Evolutionary conservation across 768 basidiomycete species (phyloP).

Genomic region (Rubroboletus pulcherrimus): DNA sequence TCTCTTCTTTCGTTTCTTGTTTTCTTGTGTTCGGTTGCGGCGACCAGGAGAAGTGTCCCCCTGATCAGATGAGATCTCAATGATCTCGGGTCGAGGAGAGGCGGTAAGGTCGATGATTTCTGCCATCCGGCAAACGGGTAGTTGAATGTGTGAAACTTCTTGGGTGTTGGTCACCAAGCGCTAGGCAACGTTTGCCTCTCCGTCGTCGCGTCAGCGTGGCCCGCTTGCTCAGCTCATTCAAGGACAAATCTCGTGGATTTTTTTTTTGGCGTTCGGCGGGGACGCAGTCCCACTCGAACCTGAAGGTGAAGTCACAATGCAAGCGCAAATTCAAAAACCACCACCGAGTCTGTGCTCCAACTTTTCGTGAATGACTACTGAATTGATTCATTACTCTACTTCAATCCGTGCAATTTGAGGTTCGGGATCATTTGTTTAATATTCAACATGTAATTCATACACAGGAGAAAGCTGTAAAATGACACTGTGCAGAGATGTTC

Average conservation of each 20-base stretch:
- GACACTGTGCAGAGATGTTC: background rate
- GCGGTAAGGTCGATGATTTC: conserved; percentile 34
- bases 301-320: background rate
- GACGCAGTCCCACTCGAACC: background rate
- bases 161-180: background rate
- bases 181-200: no score
- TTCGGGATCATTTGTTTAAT: background rate
- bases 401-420: background rate
- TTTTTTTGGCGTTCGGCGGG: background rate
- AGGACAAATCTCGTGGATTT: no score
- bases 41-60: conserved; percentile 5
- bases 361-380: background rate
- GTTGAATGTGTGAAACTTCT: background rate
- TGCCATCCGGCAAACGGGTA: conserved; percentile 13
- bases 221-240: no score
- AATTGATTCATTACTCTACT: background rate
- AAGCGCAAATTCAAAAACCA: background rate
- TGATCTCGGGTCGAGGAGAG: conserved; percentile 27
- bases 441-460: background rate
- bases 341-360: background rate
- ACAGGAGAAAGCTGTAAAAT: background rate
- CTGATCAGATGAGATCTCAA: conserved; percentile 31
- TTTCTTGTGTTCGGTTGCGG: conserved; percentile 10
- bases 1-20: conserved; percentile 26
- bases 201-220: no score